These are phyloP conservation scores for Ogataea parapolymorpha DNA, from an alignment of 805 yeast genomes.

Conservation along the genomic window DNA sequence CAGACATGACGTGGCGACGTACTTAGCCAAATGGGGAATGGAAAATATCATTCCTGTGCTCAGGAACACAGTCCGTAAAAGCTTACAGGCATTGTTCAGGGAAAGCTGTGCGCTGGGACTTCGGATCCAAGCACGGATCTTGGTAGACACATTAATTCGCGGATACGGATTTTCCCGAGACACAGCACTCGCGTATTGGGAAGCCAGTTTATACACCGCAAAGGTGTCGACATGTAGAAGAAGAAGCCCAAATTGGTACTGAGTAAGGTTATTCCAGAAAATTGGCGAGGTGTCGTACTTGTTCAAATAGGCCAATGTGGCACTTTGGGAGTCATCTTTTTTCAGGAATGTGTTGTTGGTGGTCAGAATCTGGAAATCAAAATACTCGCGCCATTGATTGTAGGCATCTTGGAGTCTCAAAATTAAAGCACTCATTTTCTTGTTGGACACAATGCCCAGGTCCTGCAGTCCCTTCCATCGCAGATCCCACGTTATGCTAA, in stretches of 20 bases:
- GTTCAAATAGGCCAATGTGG: conserved; percentile 20
- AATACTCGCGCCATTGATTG: conserved; percentile 36
- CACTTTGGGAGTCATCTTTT: neutral
- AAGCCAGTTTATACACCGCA: conserved; percentile 8
- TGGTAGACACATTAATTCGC: neutral
- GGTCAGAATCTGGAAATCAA: conserved; percentile 32
- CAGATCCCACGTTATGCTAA: conserved; percentile 14
- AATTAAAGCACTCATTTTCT: conserved; percentile 29
- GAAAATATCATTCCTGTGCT: conserved; percentile 23
- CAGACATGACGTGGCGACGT: conserved; percentile 9
- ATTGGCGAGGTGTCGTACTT: conserved; percentile 33
- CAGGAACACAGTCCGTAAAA: conserved; percentile 25
- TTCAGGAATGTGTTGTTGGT: conserved; percentile 7
- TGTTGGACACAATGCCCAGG: conserved; percentile 34
- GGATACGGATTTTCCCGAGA: conserved; percentile 2
- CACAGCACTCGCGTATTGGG: neutral
- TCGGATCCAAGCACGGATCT: conserved; percentile 14
- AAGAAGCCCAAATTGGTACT: conserved; percentile 14
- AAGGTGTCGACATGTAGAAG: conserved; percentile 9
- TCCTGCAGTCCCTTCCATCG: conserved; percentile 27
- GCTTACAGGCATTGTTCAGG: conserved; percentile 26
- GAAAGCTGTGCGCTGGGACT: conserved; percentile 11
- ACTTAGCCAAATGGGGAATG: conserved; percentile 26
- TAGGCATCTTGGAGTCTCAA: conserved; percentile 32
- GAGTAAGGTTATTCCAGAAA: conserved; percentile 28